These are phyloP conservation scores for Scheffersomyces titani DNA, from an alignment of 1,139 yeast species.

Conservation along the genomic window DNA sequence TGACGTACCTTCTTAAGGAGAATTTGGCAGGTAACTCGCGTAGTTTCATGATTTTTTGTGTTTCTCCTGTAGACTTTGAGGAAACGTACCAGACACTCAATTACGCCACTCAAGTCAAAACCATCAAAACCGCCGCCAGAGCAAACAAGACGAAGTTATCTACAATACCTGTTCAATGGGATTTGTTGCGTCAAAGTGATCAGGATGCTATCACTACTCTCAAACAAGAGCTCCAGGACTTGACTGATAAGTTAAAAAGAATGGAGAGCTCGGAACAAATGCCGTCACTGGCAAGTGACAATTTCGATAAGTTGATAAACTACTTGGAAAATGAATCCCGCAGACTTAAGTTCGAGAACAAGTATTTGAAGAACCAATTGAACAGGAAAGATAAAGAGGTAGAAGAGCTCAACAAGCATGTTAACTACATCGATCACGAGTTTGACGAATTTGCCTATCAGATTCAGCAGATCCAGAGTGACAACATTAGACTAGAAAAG, in stretches of 20 bases:
- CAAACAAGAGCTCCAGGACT: constrained; percentile 30
- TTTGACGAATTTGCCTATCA: constrained; percentile 4
- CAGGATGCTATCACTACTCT: constrained; percentile 31
- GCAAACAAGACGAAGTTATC: constrained; percentile 41
- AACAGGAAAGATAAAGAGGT: constrained; percentile 21
- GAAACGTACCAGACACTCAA: constrained; percentile 73
- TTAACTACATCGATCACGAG: constrained; percentile 31
- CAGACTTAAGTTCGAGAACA: constrained; percentile 36
- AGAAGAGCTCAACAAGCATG: constrained; percentile 28
- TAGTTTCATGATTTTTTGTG: constrained; percentile 74
- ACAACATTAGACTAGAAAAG: background rate
- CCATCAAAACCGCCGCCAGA: constrained; percentile 62
- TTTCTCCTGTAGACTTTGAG: constrained; percentile 74
- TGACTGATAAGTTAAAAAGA: constrained; percentile 28
- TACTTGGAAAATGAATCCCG: constrained; percentile 34
- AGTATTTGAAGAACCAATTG: constrained; percentile 23
- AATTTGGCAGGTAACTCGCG: constrained; percentile 74
- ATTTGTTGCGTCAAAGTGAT: constrained; percentile 26
- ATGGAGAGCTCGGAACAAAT: background rate
- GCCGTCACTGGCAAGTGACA: background rate
- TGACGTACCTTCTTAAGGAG: constrained; percentile 74
- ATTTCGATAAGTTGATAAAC: constrained; percentile 26
- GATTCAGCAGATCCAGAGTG: background rate
- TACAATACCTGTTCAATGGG: constrained; percentile 33
- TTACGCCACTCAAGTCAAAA: constrained; percentile 75